These are phyloP conservation scores for Ceratocystis colombiana DNA, from an alignment of 2,329 filamentous ascomycete species.

Conservation along the genomic window DNA sequence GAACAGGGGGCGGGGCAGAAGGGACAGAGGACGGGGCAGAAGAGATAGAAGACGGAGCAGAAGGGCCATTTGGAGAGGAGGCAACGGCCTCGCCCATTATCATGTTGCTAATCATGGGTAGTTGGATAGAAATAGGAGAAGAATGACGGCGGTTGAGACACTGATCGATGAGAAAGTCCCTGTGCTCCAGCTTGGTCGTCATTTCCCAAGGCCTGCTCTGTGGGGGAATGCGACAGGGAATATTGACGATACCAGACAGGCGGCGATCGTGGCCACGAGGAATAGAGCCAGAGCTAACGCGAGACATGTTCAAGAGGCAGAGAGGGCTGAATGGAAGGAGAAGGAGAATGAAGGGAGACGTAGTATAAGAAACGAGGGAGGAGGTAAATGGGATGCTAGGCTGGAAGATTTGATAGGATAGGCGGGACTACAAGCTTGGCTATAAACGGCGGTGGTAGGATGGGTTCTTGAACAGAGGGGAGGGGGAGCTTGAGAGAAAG, in stretches of 20 bases:
- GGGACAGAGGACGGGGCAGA: not conserved
- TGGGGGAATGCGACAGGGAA: slow-evolving; percentile 18
- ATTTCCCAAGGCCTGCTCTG: slow-evolving; percentile 22
- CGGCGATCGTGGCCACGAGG: slow-evolving; percentile 9
- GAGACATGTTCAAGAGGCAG: not conserved
- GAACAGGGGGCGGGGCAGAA: too few relatives aligned
- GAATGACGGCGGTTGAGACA: slow-evolving; percentile 16
- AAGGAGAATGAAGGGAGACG: not conserved
- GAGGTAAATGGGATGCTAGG: too few relatives aligned
- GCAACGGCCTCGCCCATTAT: not conserved
- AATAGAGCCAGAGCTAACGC: not conserved
- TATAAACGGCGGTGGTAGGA: not conserved
- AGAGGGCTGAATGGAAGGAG: not conserved
- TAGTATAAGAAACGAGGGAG: not conserved
- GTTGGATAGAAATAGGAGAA: slow-evolving; percentile 8
- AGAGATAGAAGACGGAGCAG: not conserved
- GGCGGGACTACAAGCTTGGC: not conserved
- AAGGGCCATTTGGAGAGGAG: not conserved
- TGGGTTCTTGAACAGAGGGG: not conserved
- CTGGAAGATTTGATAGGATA: not conserved
- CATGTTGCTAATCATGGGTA: slow-evolving; percentile 14
- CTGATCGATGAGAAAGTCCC: slow-evolving; percentile 21
- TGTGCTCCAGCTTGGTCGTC: slow-evolving; percentile 19
- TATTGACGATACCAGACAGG: slow-evolving; percentile 11
- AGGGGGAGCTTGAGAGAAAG: not conserved